Percentiles rank a stretch among this genome's conserved stretches.
phyloP scores from a whole-genome alignment of 139 green algal genomes.

The Nannochloris sp. region DNA sequence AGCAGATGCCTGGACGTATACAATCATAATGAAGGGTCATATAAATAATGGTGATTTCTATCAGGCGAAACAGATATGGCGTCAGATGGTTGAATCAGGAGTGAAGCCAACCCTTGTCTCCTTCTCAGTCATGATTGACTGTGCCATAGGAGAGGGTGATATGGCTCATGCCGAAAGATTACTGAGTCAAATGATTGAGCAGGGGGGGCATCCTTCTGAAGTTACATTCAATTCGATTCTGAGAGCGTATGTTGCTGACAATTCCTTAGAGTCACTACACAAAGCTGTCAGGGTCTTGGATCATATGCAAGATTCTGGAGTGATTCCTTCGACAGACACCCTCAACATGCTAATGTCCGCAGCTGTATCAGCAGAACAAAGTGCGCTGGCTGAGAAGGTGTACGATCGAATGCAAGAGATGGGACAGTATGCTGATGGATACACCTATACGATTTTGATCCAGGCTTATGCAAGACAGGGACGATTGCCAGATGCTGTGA shows the following conservation, averaged over 20 bases:
- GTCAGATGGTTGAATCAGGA: conserved; percentile 22
- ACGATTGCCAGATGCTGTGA: conserved; percentile 10
- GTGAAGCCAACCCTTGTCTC: conserved; percentile 37
- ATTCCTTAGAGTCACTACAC: background rate
- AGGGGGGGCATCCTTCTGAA: conserved; percentile 57
- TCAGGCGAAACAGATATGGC: conserved; percentile 16
- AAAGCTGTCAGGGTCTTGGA: conserved; percentile 5
- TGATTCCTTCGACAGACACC: conserved; percentile 12
- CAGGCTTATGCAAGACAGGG: conserved; percentile 19
- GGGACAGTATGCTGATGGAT: conserved; percentile 14
- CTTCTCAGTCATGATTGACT: conserved; percentile 62
- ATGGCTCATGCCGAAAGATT: conserved; percentile 36
- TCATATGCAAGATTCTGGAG: conserved; percentile 2
- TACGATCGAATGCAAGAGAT: conserved; percentile 3
- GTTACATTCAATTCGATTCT: conserved; percentile 78
- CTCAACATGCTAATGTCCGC: conserved; percentile 43
- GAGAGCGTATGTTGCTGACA: conserved; percentile 66
- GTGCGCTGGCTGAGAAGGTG: conserved; percentile 21
- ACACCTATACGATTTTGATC: conserved; percentile 28
- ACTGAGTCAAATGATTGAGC: conserved; percentile 22
- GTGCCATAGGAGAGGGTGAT: conserved; percentile 60
- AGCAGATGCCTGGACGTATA: conserved; percentile 48
- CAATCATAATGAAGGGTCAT: conserved; percentile 30
- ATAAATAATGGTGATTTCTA: conserved; percentile 23
- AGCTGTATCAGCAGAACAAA: conserved; percentile 16